These are phyloP conservation scores for Baorangia bicolor DNA, from an alignment of 768 basidiomycete species.

Conservation along the genomic window DNA sequence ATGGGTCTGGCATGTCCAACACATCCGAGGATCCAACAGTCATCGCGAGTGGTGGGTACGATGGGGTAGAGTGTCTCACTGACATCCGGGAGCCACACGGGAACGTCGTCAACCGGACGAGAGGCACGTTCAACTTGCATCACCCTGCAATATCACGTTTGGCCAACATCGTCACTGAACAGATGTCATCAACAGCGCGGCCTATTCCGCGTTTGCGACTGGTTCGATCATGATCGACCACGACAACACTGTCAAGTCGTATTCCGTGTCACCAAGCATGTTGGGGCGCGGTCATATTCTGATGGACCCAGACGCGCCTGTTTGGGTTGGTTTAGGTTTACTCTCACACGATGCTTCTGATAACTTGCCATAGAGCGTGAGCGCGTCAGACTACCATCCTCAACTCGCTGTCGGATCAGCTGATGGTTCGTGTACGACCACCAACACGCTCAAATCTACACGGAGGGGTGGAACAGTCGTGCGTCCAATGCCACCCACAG, in stretches of 20 bases:
- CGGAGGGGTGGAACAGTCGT: slow-evolving; percentile 73
- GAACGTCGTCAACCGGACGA: slow-evolving; percentile 70
- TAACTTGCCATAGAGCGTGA: slow-evolving; percentile 50
- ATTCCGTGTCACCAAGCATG: slow-evolving; percentile 69
- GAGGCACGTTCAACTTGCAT: slow-evolving; percentile 48
- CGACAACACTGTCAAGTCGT: slow-evolving; percentile 77
- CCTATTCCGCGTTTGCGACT: slow-evolving; percentile 66
- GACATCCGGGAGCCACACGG: slow-evolving; percentile 74
- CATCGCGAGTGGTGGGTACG: slow-evolving; percentile 76
- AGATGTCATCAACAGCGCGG: slow-evolving; percentile 72
- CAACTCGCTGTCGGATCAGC: slow-evolving; percentile 80
- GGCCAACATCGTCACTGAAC: background rate
- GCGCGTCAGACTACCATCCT: slow-evolving; percentile 82
- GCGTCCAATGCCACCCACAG: slow-evolving; percentile 24
- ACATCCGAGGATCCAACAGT: slow-evolving; percentile 63
- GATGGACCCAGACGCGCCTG: slow-evolving; percentile 73
- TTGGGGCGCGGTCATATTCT: slow-evolving; percentile 71
- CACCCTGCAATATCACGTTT: background rate
- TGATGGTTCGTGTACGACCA: slow-evolving; percentile 79
- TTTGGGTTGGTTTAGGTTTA: slow-evolving; percentile 64
- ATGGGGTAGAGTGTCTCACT: slow-evolving; percentile 72
- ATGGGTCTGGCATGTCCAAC: slow-evolving; percentile 44
- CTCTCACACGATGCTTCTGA: background rate
- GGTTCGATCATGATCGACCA: slow-evolving; percentile 79
- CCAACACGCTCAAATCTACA: slow-evolving; percentile 66